phyloP scores from a whole-genome alignment of 331 rosid species.

The Malus hybrid region DNA sequence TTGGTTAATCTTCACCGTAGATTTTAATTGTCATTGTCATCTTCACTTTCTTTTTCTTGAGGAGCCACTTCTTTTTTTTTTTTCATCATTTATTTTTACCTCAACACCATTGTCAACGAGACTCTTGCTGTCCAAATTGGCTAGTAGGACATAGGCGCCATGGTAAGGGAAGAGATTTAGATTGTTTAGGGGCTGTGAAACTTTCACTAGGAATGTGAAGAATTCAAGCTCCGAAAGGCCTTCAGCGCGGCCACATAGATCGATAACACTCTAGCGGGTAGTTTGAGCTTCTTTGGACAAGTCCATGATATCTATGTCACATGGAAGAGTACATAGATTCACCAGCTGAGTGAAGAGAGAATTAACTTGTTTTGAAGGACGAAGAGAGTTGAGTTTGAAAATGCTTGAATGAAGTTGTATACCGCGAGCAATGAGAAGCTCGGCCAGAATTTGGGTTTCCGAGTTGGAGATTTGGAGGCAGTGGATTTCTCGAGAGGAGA shows the following conservation, averaged over 20 bases:
- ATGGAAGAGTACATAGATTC: constrained; percentile 50
- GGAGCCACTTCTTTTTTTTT: too few species aligned
- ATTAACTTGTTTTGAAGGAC: constrained; percentile 62
- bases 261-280: constrained; percentile 57
- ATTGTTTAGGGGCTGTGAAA: constrained; percentile 37
- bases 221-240: constrained; percentile 69
- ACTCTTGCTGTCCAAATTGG: constrained; percentile 41
- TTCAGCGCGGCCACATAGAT: constrained; percentile 52
- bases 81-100: too few species aligned
- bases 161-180: too few species aligned
- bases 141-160: constrained; percentile 55
- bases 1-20: too few species aligned
- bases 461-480: constrained; percentile 22
- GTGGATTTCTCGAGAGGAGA: too few species aligned
- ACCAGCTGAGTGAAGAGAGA: constrained; percentile 54
- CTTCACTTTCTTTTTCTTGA: too few species aligned
- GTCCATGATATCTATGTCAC: constrained; percentile 37
- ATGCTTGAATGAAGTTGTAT: constrained; percentile 47
- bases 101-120: constrained; percentile 34
- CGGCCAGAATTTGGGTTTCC: constrained; percentile 35
- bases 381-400: constrained; percentile 51
- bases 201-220: constrained; percentile 38
- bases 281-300: constrained; percentile 36
- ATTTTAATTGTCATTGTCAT: too few species aligned
- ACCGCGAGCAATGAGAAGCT: constrained; percentile 29